Conservation (phyloP, 257 asterid species). For the Nicotiana tomentosiformis region DNA sequence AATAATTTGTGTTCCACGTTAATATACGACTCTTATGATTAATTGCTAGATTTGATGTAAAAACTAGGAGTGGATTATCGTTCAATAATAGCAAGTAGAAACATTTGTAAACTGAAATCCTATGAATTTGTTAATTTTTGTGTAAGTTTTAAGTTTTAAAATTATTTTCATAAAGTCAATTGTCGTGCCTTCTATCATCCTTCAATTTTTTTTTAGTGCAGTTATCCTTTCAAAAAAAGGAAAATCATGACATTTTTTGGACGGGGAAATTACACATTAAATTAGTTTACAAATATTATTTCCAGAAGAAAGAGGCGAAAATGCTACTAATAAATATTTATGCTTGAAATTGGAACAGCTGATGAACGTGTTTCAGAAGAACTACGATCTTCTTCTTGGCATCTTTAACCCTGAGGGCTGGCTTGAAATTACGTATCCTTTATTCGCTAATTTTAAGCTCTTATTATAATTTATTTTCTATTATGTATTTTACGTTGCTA, state of each 20-base stretch:
- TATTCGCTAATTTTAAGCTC: not conserved
- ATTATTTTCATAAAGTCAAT: not conserved
- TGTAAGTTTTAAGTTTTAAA: not conserved
- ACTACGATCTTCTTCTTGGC: conserved; percentile 62
- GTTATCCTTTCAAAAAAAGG: not conserved
- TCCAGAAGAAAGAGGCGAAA: not conserved
- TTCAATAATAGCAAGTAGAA: too few relatives aligned
- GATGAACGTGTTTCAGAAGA: conserved; percentile 83
- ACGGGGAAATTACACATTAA: not conserved
- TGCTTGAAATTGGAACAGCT: conserved; percentile 33
- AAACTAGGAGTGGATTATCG: too few relatives aligned
- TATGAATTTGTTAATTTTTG: not conserved
- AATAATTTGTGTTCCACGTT: too few relatives aligned
- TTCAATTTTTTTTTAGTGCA: not conserved
- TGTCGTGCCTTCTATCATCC: not conserved
- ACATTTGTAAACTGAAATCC: not conserved
- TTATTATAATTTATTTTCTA: not conserved
- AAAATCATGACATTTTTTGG: not conserved
- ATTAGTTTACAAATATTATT: not conserved
- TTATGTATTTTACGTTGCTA: not conserved
- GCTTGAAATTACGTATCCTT: conserved; percentile 83
- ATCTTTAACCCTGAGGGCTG: conserved; percentile 92
- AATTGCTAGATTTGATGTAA: too few relatives aligned
- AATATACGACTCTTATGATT: too few relatives aligned
- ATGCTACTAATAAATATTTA: not conserved